Conservation (phyloP, 2,329 filamentous ascomycete genomes). For the Didymella exigua region DNA sequence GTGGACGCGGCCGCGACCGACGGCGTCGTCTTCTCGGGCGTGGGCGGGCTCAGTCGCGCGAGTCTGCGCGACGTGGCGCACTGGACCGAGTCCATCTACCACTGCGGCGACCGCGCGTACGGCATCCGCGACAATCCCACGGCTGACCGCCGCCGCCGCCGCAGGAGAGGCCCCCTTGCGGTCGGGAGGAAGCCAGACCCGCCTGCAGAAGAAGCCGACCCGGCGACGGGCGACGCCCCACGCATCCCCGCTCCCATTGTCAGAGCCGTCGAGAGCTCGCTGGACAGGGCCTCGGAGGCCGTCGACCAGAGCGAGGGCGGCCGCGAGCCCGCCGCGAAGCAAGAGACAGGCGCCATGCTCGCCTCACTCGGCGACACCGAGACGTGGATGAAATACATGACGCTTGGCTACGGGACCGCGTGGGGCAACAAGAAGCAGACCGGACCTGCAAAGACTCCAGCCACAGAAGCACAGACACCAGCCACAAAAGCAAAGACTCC, state of each 20-base stretch:
- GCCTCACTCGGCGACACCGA: constrained; percentile 53
- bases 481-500: too few species aligned
- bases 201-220: constrained; percentile 7
- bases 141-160: constrained; percentile 62
- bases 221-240: constrained; percentile 25
- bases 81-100: constrained; percentile 90
- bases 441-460: neutral
- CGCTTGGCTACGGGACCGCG: constrained; percentile 53
- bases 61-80: constrained; percentile 75
- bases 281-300: constrained; percentile 51
- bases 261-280: constrained; percentile 50
- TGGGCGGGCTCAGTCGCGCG: constrained; percentile 71
- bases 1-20: constrained; percentile 72
- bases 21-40: constrained; percentile 84
- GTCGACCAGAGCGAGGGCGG: constrained; percentile 32
- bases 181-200: constrained; percentile 3
- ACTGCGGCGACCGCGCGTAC: constrained; percentile 82
- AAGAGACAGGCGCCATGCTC: constrained; percentile 31
- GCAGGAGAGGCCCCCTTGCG: constrained; percentile 46
- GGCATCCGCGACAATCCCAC: constrained; percentile 80
- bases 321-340: constrained; percentile 21
- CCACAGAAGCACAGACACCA: neutral
- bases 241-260: constrained; percentile 57
- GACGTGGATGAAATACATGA: constrained; percentile 58
- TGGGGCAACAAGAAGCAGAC: constrained; percentile 42